Conservation (phyloP, 192 early-diverging fungal species). For the Backusella mclennaniae region DNA sequence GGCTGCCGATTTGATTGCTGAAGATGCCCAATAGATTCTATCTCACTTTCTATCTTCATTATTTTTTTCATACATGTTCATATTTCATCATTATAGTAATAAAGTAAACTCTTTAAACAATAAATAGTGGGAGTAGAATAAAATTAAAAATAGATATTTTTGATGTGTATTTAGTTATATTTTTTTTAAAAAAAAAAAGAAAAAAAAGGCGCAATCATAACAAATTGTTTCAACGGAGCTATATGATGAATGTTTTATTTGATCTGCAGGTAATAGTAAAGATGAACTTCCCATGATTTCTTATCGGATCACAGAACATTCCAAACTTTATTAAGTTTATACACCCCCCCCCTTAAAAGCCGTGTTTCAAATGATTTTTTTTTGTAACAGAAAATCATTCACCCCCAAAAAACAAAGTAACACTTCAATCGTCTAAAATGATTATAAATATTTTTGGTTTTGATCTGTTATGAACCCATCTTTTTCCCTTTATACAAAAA, state of each 20-base stretch:
- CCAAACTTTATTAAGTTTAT: conserved; percentile 8
- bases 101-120: not conserved
- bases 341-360: not conserved
- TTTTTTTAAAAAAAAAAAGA: not conserved
- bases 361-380: not conserved
- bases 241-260: conserved; percentile 3
- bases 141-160: conserved; percentile 3
- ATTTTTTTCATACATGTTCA: not conserved
- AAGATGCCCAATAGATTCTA: not conserved
- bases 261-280: conserved; percentile 2
- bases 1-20: conserved; percentile 30
- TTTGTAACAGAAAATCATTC: not conserved
- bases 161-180: not conserved
- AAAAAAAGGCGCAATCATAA: not conserved
- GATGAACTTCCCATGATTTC: conserved; percentile 10
- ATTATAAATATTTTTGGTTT: not conserved
- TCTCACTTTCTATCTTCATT: not conserved
- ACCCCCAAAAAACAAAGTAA: not conserved
- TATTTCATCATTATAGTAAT: not conserved
- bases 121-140: not conserved
- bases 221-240: not conserved
- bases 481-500: not conserved
- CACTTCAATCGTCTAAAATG: not conserved
- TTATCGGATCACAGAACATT: conserved; percentile 10
- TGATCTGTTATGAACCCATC: not conserved